Evolutionary conservation across 2,329 filamentous ascomycete species (phyloP).

Genomic region (Chrysoporthe deuterocubensis): DNA sequence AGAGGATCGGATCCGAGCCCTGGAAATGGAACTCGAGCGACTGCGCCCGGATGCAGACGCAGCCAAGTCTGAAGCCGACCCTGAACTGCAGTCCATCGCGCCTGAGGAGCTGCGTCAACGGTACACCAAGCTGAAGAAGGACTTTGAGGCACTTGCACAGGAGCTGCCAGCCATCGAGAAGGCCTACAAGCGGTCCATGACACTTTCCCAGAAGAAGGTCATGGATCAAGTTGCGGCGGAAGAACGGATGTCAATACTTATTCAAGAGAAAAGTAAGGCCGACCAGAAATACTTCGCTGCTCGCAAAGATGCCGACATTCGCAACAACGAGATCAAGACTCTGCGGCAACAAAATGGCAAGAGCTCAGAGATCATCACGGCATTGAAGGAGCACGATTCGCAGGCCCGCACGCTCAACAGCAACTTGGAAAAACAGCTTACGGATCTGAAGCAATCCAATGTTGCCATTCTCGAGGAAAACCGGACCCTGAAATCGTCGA

Average conservation of each 20-base stretch:
- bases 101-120: slow-evolving; percentile 74
- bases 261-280: slow-evolving; percentile 91
- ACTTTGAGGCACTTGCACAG: slow-evolving; percentile 82
- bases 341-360: slow-evolving; percentile 84
- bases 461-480: slow-evolving; percentile 72
- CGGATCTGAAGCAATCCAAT: slow-evolving; percentile 80
- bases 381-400: slow-evolving; percentile 87
- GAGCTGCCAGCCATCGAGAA: slow-evolving; percentile 89
- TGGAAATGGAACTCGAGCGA: slow-evolving; percentile 83
- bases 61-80: slow-evolving; percentile 48
- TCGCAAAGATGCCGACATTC: slow-evolving; percentile 89
- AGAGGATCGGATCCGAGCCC: slow-evolving; percentile 76
- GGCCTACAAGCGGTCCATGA: slow-evolving; percentile 88
- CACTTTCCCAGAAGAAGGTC: slow-evolving; percentile 83
- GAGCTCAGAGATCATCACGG: slow-evolving; percentile 89
- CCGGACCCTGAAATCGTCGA: slow-evolving; percentile 73
- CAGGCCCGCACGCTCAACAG: slow-evolving; percentile 75
- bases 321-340: slow-evolving; percentile 78
- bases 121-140: slow-evolving; percentile 74
- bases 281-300: slow-evolving; percentile 98
- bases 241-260: slow-evolving; percentile 74
- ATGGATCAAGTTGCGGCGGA: slow-evolving; percentile 76
- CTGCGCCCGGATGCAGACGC: slow-evolving; percentile 57
- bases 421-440: slow-evolving; percentile 89
- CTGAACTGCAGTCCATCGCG: slow-evolving; percentile 62